Evolutionary conservation across 139 green algal genomes (phyloP).

Genomic region (Chara braunii): DNA sequence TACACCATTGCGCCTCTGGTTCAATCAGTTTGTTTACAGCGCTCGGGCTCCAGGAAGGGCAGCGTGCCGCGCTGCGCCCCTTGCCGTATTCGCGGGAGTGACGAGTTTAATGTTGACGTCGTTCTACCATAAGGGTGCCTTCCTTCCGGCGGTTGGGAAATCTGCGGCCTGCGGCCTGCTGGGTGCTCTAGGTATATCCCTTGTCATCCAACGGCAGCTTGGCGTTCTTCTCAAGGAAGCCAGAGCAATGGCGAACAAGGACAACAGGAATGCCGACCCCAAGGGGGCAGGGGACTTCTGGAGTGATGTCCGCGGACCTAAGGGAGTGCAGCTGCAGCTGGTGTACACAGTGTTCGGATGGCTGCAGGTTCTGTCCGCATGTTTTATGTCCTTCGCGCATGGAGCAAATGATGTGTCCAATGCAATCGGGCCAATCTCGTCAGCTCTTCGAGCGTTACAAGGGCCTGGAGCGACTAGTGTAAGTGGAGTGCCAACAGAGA

Average conservation of each 20-base stretch:
- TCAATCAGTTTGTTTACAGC: conserved; percentile 13
- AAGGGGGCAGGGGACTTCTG: background rate
- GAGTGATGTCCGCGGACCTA: conserved; percentile 2
- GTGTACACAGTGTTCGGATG: conserved; percentile 34
- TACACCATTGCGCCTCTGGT: too few relatives aligned
- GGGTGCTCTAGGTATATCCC: background rate
- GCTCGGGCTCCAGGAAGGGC: conserved; percentile 6
- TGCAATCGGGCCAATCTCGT: conserved; percentile 53
- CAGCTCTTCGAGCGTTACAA: too few relatives aligned
- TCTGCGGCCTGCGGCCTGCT: background rate
- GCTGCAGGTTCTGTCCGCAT: conserved; percentile 69
- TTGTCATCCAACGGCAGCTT: conserved; percentile 9
- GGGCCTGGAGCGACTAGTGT: too few relatives aligned
- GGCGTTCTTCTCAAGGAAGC: conserved; percentile 9
- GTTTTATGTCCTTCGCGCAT: conserved; percentile 67
- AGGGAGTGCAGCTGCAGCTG: conserved; percentile 18
- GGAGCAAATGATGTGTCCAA: conserved; percentile 47
- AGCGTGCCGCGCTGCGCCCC: conserved; percentile 1
- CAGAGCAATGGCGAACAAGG: background rate
- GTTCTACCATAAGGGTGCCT: too few relatives aligned
- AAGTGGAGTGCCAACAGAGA: conserved; percentile 3
- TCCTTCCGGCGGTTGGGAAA: too few relatives aligned
- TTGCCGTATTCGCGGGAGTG: conserved; percentile 23
- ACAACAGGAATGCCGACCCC: background rate
- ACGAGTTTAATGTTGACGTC: background rate